Conservation (phyloP, 352 stramenopile species). For the Phytophthora palmivora region DNA sequence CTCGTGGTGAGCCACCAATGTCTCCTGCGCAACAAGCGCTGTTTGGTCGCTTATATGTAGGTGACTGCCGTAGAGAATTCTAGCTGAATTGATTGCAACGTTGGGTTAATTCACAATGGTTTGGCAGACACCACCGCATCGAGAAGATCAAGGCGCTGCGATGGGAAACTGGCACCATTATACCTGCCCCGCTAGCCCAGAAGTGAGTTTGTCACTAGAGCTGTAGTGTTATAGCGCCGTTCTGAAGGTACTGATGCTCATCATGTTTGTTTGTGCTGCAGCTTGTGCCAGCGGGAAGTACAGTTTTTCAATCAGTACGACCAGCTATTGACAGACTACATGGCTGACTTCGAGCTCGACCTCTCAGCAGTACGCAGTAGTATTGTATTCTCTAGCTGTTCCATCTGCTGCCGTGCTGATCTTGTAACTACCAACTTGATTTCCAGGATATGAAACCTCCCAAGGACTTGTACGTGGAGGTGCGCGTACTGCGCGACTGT, state of each 20-base stretch:
- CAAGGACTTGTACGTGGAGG: constrained; percentile 92
- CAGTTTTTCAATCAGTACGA: constrained; percentile 94
- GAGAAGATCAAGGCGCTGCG: constrained; percentile 91
- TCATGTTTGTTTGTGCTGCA: constrained; percentile 27
- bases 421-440: constrained; percentile 4
- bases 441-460: constrained; percentile 83
- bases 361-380: constrained; percentile 66
- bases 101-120: not conserved
- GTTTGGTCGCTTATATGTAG: constrained; percentile 89
- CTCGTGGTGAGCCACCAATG: constrained; percentile 92
- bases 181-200: constrained; percentile 72
- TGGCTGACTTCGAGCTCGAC: constrained; percentile 89
- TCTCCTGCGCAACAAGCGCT: constrained; percentile 92
- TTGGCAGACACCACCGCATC: constrained; percentile 59
- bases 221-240: not conserved
- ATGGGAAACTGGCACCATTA: constrained; percentile 91
- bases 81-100: not conserved
- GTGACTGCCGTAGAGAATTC: constrained; percentile 1
- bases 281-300: constrained; percentile 82
- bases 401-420: constrained; percentile 11
- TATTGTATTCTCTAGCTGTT: not conserved
- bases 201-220: constrained; percentile 48
- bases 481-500: constrained; percentile 89
- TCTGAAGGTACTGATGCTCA: not conserved
- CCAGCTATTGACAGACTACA: constrained; percentile 91